Evolutionary conservation across 225 moss, liverwort and hornwort species (phyloP).

Genomic region (Straminergon stramineum): DNA sequence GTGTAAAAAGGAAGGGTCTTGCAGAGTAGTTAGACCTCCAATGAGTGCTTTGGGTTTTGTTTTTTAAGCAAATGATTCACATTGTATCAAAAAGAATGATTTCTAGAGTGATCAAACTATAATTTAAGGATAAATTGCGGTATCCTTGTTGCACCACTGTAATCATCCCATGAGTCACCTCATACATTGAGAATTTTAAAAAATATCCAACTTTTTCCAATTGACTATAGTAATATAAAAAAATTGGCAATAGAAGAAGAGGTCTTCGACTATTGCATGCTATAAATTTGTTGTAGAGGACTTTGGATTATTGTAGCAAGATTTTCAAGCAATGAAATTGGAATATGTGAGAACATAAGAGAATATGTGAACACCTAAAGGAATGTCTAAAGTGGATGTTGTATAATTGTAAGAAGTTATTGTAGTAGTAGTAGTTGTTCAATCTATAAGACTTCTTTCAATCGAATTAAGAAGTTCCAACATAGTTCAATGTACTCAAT

Average conservation of each 20-base stretch:
- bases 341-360: background rate
- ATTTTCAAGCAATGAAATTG: background rate
- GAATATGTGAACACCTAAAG: background rate
- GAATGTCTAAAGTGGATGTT: background rate
- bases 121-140: no score
- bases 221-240: background rate
- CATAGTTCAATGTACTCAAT: background rate
- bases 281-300: background rate
- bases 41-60: no score
- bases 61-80: no score
- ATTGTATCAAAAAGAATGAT: no score
- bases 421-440: background rate
- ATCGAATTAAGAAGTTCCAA: background rate
- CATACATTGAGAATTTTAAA: background rate
- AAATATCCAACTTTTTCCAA: background rate
- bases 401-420: background rate
- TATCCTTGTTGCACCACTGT: background rate
- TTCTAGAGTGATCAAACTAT: no score
- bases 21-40: no score
- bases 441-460: background rate
- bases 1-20: no score
- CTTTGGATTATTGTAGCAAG: background rate
- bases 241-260: background rate
- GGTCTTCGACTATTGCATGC: accelerated
- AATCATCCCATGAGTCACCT: background rate